Base-by-base conservation (phyloP, 2,329 filamentous ascomycete genomes). In the Pezicula rhizophila region DNA sequence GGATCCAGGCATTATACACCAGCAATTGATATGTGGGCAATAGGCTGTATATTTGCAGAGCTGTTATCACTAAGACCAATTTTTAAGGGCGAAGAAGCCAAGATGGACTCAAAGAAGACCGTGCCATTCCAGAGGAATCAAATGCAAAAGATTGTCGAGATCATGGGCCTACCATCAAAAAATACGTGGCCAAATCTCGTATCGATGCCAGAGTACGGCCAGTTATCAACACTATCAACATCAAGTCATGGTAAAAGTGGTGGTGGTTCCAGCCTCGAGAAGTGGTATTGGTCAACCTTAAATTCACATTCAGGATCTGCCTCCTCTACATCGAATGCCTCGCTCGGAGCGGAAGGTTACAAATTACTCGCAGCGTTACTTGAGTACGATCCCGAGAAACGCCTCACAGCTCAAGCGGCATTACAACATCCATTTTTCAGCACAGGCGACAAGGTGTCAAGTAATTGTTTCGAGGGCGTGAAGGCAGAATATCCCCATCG, bases 71-170 rank as follows among this genome's bases (percentile, higher is more conserved):
- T 99, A 3, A 79, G 92, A 1, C 93, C 93, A 0, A 97, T 99
- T 47, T 99, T 99, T 68, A 99, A 99, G 65, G 93, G 93, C 0
- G 93, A 99, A 64, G 93, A 99, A 68, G 93, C 93, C 14, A 99
- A 99, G 70, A 96, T 97, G 87, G 93, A 99, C 68, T 88, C 81
- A 60, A 99, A 99, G 69, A 97, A 97, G 71, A 93, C 88, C 0
- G 91, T 97, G 0, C 93, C 93, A 0, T 99, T 99, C 60, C 93
- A 99, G 68, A 82, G 91, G 12, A 96, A 96, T 61, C 93, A 99
- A 70, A 97, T 99, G 92, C 89, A 93, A 64, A 96, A 96, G 70
- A 99, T 99, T 59, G 89, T 96, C 34, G 93, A 99, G 64, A 90
- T 99, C 54, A 85, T 99, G 73, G 93, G 93, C 26, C 72, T 96